phyloP scores from a whole-genome alignment of 1,139 yeast genomes.

The Casaregolazyma suthepensis region DNA sequence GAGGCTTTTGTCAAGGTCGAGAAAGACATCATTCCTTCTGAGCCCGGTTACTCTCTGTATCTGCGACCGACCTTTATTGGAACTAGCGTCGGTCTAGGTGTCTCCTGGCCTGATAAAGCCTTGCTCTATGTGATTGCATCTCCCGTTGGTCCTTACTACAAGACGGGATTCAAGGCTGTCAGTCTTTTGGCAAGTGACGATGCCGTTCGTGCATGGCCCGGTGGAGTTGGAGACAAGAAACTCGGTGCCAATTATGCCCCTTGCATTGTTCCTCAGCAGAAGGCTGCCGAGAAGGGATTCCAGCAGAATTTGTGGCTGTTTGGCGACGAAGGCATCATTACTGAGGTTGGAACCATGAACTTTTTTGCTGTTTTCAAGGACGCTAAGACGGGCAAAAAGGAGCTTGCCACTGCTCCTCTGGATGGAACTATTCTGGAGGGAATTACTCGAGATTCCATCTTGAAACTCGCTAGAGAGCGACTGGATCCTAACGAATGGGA shows the following conservation, averaged over 20 bases:
- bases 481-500: conserved; percentile 71
- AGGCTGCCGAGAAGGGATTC: conserved; percentile 85
- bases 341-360: conserved; percentile 98
- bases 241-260: conserved; percentile 98
- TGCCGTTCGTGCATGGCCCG: conserved; percentile 98
- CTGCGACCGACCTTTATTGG: conserved; percentile 94
- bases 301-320: conserved; percentile 95
- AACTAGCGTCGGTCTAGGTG: conserved; percentile 81
- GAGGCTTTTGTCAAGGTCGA: conserved; percentile 71
- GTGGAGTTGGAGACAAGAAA: conserved; percentile 93
- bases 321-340: conserved; percentile 81
- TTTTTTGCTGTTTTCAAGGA: conserved; percentile 78
- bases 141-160: conserved; percentile 89
- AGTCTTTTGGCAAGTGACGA: conserved; percentile 88
- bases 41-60: conserved; percentile 84
- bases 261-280: conserved; percentile 78
- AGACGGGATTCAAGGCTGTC: conserved; percentile 92
- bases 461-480: conserved; percentile 67
- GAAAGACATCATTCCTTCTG: conserved; percentile 69
- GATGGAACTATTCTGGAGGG: conserved; percentile 97
- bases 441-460: conserved; percentile 87
- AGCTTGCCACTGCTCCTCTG: conserved; percentile 90
- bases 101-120: conserved; percentile 72
- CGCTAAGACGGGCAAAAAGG: conserved; percentile 68
- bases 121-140: conserved; percentile 79